Percentiles rank a stretch among this genome's conserved stretches.
phyloP scores from a whole-genome alignment of 768 basidiomycete species.

The Calocybe indica region DNA sequence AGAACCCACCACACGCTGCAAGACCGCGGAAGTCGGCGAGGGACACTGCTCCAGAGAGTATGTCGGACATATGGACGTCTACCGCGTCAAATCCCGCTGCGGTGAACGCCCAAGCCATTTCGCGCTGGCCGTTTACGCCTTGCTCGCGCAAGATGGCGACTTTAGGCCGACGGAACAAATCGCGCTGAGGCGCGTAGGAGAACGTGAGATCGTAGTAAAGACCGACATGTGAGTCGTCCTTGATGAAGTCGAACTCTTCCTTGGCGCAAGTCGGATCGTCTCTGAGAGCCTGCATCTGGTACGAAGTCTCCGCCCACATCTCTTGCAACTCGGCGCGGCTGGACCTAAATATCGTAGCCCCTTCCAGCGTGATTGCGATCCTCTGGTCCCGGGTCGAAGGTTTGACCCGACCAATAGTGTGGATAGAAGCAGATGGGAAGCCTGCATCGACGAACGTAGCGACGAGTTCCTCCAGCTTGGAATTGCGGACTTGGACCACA shows the following conservation, averaged over 20 bases:
- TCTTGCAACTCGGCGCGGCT: constrained; percentile 70
- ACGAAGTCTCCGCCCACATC: constrained; percentile 94
- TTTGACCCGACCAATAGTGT: constrained; percentile 69
- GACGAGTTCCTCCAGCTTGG: constrained; percentile 49
- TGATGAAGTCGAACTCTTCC: constrained; percentile 80
- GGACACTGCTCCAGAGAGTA: constrained; percentile 63
- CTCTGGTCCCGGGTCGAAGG: constrained; percentile 47
- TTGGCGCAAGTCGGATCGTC: constrained; percentile 74
- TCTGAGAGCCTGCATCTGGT: constrained; percentile 82
- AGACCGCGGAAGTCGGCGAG: constrained; percentile 77
- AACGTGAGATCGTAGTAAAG: constrained; percentile 77
- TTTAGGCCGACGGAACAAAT: constrained; percentile 57
- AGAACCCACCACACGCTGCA: constrained; percentile 97
- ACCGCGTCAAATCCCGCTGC: constrained; percentile 92
- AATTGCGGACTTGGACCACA: constrained; percentile 76
- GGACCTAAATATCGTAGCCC: constrained; percentile 51
- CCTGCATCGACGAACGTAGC: constrained; percentile 60
- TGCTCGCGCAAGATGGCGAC: constrained; percentile 97
- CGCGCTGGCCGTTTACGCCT: constrained; percentile 95
- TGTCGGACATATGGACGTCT: constrained; percentile 98
- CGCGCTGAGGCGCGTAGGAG: constrained; percentile 27
- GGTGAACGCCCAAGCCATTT: constrained; percentile 98
- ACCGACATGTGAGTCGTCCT: constrained; percentile 47
- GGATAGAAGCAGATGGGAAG: constrained; percentile 73
- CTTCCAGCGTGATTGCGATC: constrained; percentile 53